These are phyloP conservation scores for Pelargonium cotyledonis DNA, from an alignment of 441 rosid species.

Conservation along the genomic window DNA sequence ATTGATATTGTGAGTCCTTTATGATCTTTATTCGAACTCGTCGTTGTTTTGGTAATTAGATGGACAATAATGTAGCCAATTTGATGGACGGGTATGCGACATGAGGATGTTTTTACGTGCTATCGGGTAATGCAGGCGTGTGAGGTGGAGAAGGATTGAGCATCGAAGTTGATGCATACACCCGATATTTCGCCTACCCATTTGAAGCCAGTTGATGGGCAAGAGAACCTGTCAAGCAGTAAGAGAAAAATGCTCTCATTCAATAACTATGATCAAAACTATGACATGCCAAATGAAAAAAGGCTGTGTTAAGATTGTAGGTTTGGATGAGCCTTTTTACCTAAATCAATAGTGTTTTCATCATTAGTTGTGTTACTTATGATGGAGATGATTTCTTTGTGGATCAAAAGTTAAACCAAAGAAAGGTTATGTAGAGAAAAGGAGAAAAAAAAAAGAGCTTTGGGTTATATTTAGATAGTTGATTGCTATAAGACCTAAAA, in stretches of 20 bases:
- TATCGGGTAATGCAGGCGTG: slow-evolving; percentile 37
- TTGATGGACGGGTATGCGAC: slow-evolving; percentile 8
- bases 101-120: slow-evolving; percentile 51
- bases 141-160: slow-evolving; percentile 22
- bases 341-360: background rate
- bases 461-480: slow-evolving; percentile 17
- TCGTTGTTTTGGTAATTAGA: background rate
- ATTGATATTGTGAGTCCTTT: no score
- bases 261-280: no score
- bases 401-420: background rate
- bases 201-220: slow-evolving; percentile 17
- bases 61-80: background rate
- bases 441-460: no score
- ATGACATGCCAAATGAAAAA: no score
- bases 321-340: no score
- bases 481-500: slow-evolving; percentile 2
- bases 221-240: slow-evolving; percentile 23
- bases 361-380: background rate
- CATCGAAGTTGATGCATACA: slow-evolving; percentile 11
- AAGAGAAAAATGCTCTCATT: slow-evolving; percentile 41
- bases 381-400: background rate
- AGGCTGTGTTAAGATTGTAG: no score
- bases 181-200: slow-evolving; percentile 21
- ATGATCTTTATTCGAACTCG: no score
- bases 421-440: no score